These are phyloP conservation scores for Epichloe baconii DNA, from an alignment of 2,329 filamentous ascomycete species.

Conservation along the genomic window DNA sequence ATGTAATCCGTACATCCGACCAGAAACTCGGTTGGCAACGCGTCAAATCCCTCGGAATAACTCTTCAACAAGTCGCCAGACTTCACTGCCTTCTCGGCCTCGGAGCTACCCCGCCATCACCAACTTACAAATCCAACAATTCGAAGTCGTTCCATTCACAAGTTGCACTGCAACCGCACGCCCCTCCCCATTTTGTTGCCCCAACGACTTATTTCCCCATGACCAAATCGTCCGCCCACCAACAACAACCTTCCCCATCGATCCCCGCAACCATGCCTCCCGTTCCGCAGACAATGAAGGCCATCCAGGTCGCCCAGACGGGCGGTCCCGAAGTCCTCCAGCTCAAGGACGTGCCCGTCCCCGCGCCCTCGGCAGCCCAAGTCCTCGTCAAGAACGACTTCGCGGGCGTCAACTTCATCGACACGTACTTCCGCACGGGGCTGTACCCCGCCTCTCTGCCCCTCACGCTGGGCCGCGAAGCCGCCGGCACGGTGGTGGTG, in stretches of 20 bases:
- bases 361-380: constrained; percentile 52
- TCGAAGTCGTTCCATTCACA: no score
- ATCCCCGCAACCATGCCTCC: constrained; percentile 45
- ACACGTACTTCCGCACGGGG: constrained; percentile 80
- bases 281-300: constrained; percentile 57
- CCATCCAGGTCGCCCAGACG: constrained; percentile 49
- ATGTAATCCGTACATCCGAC: no score
- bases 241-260: not conserved
- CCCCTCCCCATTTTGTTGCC: not conserved
- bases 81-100: no score
- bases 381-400: constrained; percentile 71
- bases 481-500: constrained; percentile 57
- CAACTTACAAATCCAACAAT: no score
- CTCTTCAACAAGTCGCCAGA: no score
- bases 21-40: no score
- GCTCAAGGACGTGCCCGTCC: constrained; percentile 57
- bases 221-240: not conserved
- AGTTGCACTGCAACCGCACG: not conserved
- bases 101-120: no score
- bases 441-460: constrained; percentile 65
- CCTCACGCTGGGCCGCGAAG: constrained; percentile 69
- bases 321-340: constrained; percentile 60
- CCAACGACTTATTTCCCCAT: not conserved
- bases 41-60: no score
- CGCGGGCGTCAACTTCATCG: constrained; percentile 78